Conservation (phyloP, 2,329 filamentous ascomycete species). For the Hypoxylon sp. region DNA sequence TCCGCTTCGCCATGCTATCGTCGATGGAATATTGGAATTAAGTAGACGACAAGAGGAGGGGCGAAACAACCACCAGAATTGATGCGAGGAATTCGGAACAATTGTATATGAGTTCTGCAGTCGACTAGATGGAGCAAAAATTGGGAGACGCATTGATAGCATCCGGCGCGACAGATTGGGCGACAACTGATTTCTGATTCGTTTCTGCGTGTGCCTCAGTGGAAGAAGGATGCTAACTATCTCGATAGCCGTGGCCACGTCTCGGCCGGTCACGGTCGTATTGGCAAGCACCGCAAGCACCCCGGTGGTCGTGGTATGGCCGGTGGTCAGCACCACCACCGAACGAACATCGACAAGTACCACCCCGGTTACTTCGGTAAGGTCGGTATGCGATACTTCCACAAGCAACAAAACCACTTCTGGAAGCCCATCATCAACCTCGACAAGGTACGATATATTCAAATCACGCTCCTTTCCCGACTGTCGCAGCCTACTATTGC, state of each 20-base stretch:
- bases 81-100: neutral
- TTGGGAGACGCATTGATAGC: constrained; percentile 12
- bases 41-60: constrained; percentile 21
- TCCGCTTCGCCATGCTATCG: constrained; percentile 27
- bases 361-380: constrained; percentile 99
- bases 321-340: constrained; percentile 99
- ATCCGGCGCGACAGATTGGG: constrained; percentile 35
- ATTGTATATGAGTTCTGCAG: neutral
- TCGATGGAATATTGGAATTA: constrained; percentile 18
- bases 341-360: constrained; percentile 87
- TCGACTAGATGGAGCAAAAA: neutral
- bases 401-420: constrained; percentile 94
- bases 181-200: constrained; percentile 19
- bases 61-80: neutral
- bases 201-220: constrained; percentile 5
- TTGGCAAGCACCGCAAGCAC: constrained; percentile 99
- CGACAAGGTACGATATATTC: constrained; percentile 83
- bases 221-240: constrained; percentile 51
- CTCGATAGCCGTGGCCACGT: constrained; percentile 90
- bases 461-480: constrained; percentile 13
- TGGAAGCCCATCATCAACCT: constrained; percentile 99
- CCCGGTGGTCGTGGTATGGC: constrained; percentile 88
- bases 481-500: neutral
- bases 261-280: constrained; percentile 96
- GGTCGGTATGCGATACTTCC: constrained; percentile 96